phyloP scores from a whole-genome alignment of 2,329 filamentous ascomycete genomes.

The Aspergillus piperis region DNA sequence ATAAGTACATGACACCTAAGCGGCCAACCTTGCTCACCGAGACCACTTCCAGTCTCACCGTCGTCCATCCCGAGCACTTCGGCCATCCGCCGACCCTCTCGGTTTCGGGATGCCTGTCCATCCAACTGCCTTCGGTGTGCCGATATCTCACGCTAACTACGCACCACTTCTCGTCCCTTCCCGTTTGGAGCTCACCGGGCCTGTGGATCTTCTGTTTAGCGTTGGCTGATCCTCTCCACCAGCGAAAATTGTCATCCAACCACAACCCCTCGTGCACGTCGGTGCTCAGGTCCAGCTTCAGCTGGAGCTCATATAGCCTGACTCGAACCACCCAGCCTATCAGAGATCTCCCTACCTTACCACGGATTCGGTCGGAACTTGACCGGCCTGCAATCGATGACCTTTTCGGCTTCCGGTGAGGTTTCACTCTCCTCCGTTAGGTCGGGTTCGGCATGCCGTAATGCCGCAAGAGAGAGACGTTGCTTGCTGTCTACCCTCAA shows the following conservation, averaged over 20 bases:
- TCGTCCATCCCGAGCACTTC: conserved; percentile 1
- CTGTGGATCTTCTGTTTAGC: conserved; percentile 9
- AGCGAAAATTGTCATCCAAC: conserved; percentile 2
- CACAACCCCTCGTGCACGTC: background rate
- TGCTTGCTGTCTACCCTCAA: too few species aligned
- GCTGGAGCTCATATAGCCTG: background rate
- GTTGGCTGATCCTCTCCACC: background rate
- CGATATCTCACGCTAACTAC: background rate
- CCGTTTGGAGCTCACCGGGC: conserved; percentile 15
- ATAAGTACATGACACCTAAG: background rate
- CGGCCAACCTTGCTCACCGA: background rate
- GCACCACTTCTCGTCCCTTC: conserved; percentile 1
- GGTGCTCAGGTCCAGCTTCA: background rate
- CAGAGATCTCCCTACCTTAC: background rate
- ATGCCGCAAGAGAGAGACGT: background rate
- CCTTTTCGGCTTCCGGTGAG: conserved; percentile 16
- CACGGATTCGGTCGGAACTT: conserved; percentile 11
- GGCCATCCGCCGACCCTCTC: conserved; percentile 1
- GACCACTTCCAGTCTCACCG: background rate
- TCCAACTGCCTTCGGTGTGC: background rate
- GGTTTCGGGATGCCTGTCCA: conserved; percentile 1
- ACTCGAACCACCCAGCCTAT: background rate
- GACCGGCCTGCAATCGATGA: conserved; percentile 7
- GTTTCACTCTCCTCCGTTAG: background rate
- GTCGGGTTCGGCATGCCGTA: conserved; percentile 12